Percentiles rank a stretch among this genome's conserved stretches.
Evolutionary conservation across 495 filamentous ascomycete genomes (phyloP).

Genomic region (Halenospora varia): DNA sequence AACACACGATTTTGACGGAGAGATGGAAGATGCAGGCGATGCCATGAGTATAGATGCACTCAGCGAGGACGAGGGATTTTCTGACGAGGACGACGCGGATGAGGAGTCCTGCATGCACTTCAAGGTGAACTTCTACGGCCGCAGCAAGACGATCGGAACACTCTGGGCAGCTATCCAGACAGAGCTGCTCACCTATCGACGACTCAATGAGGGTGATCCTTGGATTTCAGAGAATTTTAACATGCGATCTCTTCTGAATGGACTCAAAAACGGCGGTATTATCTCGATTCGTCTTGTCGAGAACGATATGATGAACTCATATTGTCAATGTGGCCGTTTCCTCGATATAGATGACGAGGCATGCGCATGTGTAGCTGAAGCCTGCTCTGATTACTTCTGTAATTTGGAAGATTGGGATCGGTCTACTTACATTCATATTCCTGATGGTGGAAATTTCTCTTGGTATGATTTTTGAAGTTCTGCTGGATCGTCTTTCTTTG

Average conservation of each 20-base stretch:
- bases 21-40: not conserved
- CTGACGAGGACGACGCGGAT: not conserved
- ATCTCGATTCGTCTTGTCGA: constrained; percentile 16
- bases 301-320: constrained; percentile 25
- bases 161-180: constrained; percentile 28
- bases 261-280: constrained; percentile 10
- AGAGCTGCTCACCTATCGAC: constrained; percentile 27
- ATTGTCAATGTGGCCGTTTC: constrained; percentile 24
- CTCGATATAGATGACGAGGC: not conserved
- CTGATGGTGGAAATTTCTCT: too few relatives aligned
- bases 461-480: too few relatives aligned
- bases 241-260: constrained; percentile 17
- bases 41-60: not conserved
- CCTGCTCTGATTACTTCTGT: constrained; percentile 23
- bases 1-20: not conserved
- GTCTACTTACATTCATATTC: too few relatives aligned
- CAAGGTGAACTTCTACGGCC: constrained; percentile 19
- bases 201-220: constrained; percentile 22
- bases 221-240: constrained; percentile 29
- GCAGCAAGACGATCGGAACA: constrained; percentile 16
- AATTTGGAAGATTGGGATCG: constrained; percentile 27
- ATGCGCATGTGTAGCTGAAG: constrained; percentile 19
- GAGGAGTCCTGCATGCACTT: not conserved
- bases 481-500: too few relatives aligned
- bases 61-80: constrained; percentile 1